Evolutionary conservation across 2,329 filamentous ascomycete genomes (phyloP).

Genomic region (Aspergillus novofumigatus): DNA sequence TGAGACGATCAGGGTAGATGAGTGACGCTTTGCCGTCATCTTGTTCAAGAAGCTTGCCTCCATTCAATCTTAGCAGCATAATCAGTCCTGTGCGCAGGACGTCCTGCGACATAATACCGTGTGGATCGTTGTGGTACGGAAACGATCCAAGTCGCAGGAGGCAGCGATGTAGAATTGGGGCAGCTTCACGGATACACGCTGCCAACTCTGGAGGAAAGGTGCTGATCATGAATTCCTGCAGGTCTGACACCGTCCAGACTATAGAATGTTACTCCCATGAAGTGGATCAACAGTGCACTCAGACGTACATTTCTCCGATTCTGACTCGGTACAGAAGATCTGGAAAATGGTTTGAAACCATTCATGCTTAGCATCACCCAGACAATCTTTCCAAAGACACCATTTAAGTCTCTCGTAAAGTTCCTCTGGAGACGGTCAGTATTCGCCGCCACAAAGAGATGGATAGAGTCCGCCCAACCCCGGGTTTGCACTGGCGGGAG

Average conservation of each 20-base stretch:
- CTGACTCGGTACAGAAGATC: background rate
- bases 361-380: background rate
- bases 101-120: background rate
- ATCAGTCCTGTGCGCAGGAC: background rate
- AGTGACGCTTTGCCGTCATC: background rate
- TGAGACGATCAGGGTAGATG: background rate
- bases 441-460: background rate
- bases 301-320: too few species aligned
- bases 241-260: background rate
- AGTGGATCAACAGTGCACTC: too few species aligned
- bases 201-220: background rate
- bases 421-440: background rate
- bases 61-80: background rate
- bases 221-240: background rate
- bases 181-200: background rate
- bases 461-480: background rate
- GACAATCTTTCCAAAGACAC: background rate
- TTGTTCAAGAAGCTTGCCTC: background rate
- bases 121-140: conserved; percentile 2
- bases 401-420: background rate
- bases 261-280: background rate
- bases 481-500: background rate
- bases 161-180: background rate
- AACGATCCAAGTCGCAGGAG: background rate
- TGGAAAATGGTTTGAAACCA: background rate